phyloP scores from a whole-genome alignment of 2,329 filamentous ascomycete genomes.

The Sporothrix luriei region DNA sequence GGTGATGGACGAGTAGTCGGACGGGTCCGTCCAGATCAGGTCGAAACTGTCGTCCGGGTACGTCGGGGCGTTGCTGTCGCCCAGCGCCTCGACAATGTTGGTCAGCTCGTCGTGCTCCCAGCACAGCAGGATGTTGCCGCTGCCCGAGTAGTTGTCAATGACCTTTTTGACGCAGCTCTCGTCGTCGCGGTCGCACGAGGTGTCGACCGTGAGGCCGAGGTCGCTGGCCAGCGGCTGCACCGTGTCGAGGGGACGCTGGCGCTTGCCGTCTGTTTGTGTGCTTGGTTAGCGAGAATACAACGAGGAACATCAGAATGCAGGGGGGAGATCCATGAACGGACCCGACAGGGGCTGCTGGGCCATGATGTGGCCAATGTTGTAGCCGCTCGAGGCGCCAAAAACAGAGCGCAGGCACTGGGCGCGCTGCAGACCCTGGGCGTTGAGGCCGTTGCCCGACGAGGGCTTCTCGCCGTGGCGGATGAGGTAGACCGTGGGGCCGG shows the following conservation, averaged over 20 bases:
- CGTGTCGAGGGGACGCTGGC: constrained; percentile 58
- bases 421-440: constrained; percentile 54
- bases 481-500: constrained; percentile 59
- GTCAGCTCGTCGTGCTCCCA: constrained; percentile 52
- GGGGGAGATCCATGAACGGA: no score
- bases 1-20: constrained; percentile 52
- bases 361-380: constrained; percentile 62
- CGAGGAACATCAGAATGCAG: background rate
- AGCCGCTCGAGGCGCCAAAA: constrained; percentile 55
- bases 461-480: constrained; percentile 69
- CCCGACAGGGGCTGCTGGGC: constrained; percentile 56
- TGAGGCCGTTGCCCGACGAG: constrained; percentile 53
- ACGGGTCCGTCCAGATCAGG: constrained; percentile 61
- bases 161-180: constrained; percentile 55
- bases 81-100: constrained; percentile 56
- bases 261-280: constrained; percentile 50
- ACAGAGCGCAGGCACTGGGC: constrained; percentile 62
- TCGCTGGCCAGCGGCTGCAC: constrained; percentile 59
- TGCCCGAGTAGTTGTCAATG: constrained; percentile 51
- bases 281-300: background rate
- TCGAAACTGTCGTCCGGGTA: constrained; percentile 58
- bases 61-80: constrained; percentile 51
- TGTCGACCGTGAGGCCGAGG: constrained; percentile 58
- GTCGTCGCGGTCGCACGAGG: constrained; percentile 59
- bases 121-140: constrained; percentile 62